Conservation (phyloP, 2,329 filamentous ascomycete species). For the Cladosporium sp. region DNA sequence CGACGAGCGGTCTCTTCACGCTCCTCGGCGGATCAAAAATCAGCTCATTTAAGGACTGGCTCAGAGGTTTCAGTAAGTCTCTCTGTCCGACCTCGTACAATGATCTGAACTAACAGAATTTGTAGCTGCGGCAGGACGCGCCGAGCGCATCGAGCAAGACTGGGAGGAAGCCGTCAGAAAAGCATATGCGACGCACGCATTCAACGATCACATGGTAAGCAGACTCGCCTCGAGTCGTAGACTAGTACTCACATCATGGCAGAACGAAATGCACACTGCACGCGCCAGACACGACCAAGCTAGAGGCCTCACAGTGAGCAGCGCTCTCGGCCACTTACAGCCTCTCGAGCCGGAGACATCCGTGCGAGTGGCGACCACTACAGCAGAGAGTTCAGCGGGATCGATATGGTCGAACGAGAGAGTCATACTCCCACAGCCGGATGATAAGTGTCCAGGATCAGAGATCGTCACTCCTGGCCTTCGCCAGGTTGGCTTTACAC, state of each 20-base stretch:
- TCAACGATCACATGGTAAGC: background rate
- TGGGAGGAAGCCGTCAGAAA: background rate
- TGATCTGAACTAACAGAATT: background rate
- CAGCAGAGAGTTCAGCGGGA: background rate
- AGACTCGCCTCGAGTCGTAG: background rate
- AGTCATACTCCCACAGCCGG: background rate
- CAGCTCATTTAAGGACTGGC: background rate
- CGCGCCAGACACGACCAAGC: background rate
- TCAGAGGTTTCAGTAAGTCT: background rate
- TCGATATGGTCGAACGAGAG: constrained; percentile 1
- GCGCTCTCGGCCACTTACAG: background rate
- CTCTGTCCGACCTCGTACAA: background rate
- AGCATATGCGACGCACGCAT: background rate
- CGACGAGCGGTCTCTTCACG: background rate
- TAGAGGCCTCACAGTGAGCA: background rate
- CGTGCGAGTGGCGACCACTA: background rate
- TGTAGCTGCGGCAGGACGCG: background rate
- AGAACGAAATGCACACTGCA: background rate
- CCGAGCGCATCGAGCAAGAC: background rate
- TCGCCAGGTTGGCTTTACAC: background rate
- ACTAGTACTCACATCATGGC: background rate
- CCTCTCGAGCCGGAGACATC: background rate
- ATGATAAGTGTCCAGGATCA: background rate
- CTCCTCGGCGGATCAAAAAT: background rate
- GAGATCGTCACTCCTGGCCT: background rate